Base-by-base conservation (phyloP, 495 filamentous ascomycete species). In the Talaromyces ruber region DNA sequence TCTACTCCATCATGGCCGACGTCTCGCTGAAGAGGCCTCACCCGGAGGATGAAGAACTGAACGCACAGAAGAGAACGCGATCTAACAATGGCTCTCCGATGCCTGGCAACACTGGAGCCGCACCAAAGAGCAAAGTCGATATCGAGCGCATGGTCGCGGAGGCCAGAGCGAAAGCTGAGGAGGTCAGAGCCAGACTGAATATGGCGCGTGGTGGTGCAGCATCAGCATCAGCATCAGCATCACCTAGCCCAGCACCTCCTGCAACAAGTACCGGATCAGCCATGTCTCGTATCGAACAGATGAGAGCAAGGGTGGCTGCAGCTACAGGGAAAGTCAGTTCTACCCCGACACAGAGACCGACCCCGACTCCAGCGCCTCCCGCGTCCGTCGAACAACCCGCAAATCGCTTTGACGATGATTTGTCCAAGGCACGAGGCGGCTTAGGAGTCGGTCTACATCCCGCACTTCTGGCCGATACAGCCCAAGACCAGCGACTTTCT, bases 381-480 rank as follows among this genome's bases (percentile, higher is more conserved):
- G 64, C 76, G 32, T 72, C 74, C 4, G 64, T 70, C 37, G 72
- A 77, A 58, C 79, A 74, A 61, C 74, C 77, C 11, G 65, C 74
- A 25, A 67, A 69, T 28, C 74, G 74, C 60, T 82, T 83, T 32
- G 82, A 84, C 63, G 76, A 78, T 24, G 70, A 75, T 29, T 60
- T 73, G 8, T 75, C 77, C 12, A 76, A 77, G 59, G 86, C 82
- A 59, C 79, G 84, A 64, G 90, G 93, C 63, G 93, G 93, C 28
- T 75, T 98, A 30, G 93, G 93, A 67, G 89, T 94, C 22, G 92
- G 91, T 57, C 82, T 98, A 58, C 93, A 98, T 69, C 93, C 93
- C 21, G 90, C 90, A 28, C 70, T 90, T 28, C 82, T 98, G 58
- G 87, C 88, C 52, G 92, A 96, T 68, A 77, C 85, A 25, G 81